Base-by-base conservation (phyloP, 768 basidiomycete genomes). In the Pisolithus marmoratus region DNA sequence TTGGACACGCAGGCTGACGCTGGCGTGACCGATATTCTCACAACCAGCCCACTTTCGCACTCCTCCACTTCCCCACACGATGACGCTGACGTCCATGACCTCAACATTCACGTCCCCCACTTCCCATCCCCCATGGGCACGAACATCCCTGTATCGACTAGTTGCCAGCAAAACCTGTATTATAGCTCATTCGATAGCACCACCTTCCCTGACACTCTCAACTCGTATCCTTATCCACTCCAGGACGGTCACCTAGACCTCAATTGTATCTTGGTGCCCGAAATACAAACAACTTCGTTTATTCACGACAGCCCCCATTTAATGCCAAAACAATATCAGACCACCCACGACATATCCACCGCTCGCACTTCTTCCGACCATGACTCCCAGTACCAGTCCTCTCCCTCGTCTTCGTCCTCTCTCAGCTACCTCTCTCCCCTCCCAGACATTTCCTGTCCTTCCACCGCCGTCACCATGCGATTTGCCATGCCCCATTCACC, bases 71-170 rank as follows among this genome's bases (percentile, higher is more conserved):
- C 40, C 46, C 29, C 51, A 45, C 29, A 57, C 31, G 53, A 63
- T 24, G 65, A 67, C 57, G 51, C 64, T 11, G 61, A 68, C 66
- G 41, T 59, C 38, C 58, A 65, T 54, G 68, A 68, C 67, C 64
- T 69, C 57, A 51, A 59, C 66, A 57, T 70, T 57, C 66, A 68
- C 47, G 55, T 50, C 56, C 20, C 55, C 44, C 50, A 57, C 26
- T 70, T 66, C 45, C 8, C 55, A 45, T 19, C 31, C 31, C 11
- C 54, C 53, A 56, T 63, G 48, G 49, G 55, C 46, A 53, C 59
- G 51, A 49, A 14, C 53, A 49, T 63, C 38, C 38, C 60, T 67
- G 68, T 67, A 69, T 68, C 67, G 49, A 56, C 67, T 58, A 67
- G 63, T 46, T 67, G 63, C 14, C 37, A 60, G 4, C 38, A 42